Base-by-base conservation (phyloP, 805 yeast genomes). In the Myxozyma geophila region DNA sequence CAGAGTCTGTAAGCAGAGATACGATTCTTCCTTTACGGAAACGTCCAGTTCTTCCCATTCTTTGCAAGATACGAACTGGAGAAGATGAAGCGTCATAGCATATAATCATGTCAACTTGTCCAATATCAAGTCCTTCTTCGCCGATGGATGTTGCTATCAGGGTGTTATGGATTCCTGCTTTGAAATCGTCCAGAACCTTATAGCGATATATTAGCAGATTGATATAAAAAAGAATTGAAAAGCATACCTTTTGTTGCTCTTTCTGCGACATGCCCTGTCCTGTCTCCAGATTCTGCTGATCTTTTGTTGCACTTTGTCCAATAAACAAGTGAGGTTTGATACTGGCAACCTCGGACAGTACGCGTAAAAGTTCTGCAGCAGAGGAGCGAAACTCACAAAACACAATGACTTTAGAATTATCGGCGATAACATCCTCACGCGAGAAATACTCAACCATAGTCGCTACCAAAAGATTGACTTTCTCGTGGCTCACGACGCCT, bases 41-140 rank as follows among this genome's bases (percentile, higher is more conserved):
- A 77, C 99, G 87, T 19, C 99, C 99, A 0, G 99, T 95, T 77
- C 99, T 85, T 35, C 99, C 99, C 96, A 95, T 91, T 70, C 99
- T 79, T 74, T 95, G 99, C 47, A 95, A 83, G 70, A 89, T 92
- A 63, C 96, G 90, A 62, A 95, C 93, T 0, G 98, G 98, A 51
- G 97, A 90, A 36, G 92, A 82, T 0, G 98, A 92, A 0, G 97
- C 90, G 72, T 95, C 99, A 76, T 86, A 95, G 73, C 97, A 92
- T 7, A 95, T 82, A 69, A 95, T 93, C 70, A 95, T 74, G 75
- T 95, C 99, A 58, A 95, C 99, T 74, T 96, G 98, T 39, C 99
- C 99, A 69, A 95, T 96, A 79, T 95, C 99, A 68, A 95, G 81
- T 51, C 99, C 99, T 79, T 95, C 99, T 74, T 95, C 99, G 53